Conservation (phyloP, 164 flowering plant genomes). For the Aristolochia contorta region DNA sequence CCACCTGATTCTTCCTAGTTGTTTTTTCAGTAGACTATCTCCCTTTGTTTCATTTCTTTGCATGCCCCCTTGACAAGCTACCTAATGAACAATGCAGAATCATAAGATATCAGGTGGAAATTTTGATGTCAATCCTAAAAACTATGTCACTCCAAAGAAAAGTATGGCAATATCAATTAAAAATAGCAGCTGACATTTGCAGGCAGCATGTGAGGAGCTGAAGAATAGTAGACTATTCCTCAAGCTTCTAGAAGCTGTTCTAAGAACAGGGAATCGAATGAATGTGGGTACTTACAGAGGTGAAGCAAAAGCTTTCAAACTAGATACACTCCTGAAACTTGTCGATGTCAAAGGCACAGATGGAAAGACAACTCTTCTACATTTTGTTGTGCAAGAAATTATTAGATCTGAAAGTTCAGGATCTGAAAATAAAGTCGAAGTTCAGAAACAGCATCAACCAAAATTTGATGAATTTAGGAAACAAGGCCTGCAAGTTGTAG, state of each 20-base stretch:
- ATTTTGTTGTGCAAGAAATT: slow-evolving; percentile 97
- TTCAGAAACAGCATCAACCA: slow-evolving; percentile 15
- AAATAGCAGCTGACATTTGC: slow-evolving; percentile 8
- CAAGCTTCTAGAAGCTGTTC: slow-evolving; percentile 95
- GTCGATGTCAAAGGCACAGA: slow-evolving; percentile 91
- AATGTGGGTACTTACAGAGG: slow-evolving; percentile 97
- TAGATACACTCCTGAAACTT: slow-evolving; percentile 81
- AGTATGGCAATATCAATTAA: too few species aligned
- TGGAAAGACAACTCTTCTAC: slow-evolving; percentile 94
- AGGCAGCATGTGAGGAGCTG: slow-evolving; percentile 87
- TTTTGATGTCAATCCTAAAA: too few species aligned
- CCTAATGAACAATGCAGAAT: too few species aligned
- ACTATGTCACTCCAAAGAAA: too few species aligned
- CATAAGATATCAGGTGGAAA: too few species aligned
- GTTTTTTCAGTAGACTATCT: too few species aligned
- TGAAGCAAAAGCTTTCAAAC: slow-evolving; percentile 89
- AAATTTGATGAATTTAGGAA: slow-evolving; percentile 47
- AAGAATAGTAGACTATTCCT: slow-evolving; percentile 83
- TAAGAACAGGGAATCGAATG: slow-evolving; percentile 92
- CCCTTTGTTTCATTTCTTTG: too few species aligned
- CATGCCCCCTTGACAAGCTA: too few species aligned
- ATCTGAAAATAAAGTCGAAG: slow-evolving; percentile 24
- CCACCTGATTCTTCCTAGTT: too few species aligned
- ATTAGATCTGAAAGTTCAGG: slow-evolving; percentile 60
- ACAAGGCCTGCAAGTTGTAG: slow-evolving; percentile 77